These are phyloP conservation scores for Hymenoscyphus linearis DNA, from an alignment of 2,329 filamentous ascomycete species.

Conservation along the genomic window DNA sequence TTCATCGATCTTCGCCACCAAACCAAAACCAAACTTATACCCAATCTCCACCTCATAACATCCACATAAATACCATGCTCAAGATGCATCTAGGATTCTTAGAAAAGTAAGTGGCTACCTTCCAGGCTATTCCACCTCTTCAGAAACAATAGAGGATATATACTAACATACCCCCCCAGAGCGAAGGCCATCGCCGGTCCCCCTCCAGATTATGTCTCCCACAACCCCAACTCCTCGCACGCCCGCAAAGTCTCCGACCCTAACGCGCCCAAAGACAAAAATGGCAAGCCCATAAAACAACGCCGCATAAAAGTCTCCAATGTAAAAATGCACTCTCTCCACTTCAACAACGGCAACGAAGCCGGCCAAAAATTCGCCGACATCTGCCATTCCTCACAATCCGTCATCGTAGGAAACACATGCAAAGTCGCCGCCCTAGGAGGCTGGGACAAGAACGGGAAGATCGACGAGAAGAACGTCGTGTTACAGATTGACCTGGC, in stretches of 20 bases:
- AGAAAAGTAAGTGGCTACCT: not conserved
- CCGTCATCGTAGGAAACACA: not conserved
- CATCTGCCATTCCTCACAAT: not conserved
- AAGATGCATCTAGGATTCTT: not conserved
- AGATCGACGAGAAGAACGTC: not conserved
- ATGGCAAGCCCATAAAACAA: not conserved
- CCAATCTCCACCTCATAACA: not conserved
- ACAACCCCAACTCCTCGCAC: not conserved
- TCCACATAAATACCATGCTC: not conserved
- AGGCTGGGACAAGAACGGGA: not conserved
- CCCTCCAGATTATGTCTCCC: not conserved
- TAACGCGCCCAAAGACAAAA: not conserved
- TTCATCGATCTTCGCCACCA: too few relatives aligned
- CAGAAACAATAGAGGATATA: not conserved
- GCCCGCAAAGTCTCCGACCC: not conserved
- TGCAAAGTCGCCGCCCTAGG: not conserved
- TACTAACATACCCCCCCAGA: not conserved
- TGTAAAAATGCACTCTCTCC: not conserved
- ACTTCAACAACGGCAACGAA: not conserved
- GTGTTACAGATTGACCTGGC: not conserved
- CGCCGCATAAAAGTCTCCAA: not conserved
- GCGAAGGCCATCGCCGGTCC: not conserved
- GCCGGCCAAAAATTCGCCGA: constrained; percentile 1
- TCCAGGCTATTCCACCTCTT: not conserved
- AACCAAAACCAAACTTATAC: not conserved